phyloP scores from a whole-genome alignment of 2,329 filamentous ascomycete species.

The Botryotinia convoluta region DNA sequence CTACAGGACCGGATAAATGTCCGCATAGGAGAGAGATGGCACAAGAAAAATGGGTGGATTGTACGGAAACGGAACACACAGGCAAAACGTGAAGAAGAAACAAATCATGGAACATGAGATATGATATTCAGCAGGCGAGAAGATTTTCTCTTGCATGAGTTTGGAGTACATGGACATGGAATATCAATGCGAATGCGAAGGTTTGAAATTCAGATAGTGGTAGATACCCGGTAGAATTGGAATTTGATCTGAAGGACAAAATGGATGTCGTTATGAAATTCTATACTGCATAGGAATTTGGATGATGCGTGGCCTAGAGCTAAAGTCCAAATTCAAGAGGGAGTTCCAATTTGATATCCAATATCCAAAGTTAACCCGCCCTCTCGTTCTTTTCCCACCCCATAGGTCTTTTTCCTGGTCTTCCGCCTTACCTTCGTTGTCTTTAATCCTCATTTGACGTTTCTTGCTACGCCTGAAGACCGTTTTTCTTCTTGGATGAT shows the following conservation, averaged over 20 bases:
- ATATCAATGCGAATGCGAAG: not conserved
- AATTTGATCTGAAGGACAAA: not conserved
- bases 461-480: not conserved
- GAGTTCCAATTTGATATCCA: not conserved
- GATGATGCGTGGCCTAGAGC: not conserved
- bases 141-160: not conserved
- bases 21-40: not conserved
- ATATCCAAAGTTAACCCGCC: not conserved
- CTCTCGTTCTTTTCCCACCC: not conserved
- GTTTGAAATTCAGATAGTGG: not conserved
- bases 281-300: not conserved
- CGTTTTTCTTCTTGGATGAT: not conserved
- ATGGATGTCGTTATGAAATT: not conserved
- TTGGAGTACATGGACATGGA: not conserved
- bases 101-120: not conserved
- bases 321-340: not conserved
- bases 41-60: not conserved
- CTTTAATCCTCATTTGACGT: not conserved
- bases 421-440: not conserved
- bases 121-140: not conserved
- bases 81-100: not conserved
- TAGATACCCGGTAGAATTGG: constrained; percentile 13
- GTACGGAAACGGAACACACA: not conserved
- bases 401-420: not conserved
- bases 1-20: not conserved